A percentile compares a stretch with the other conserved stretches of the same genome.
phyloP scores from a whole-genome alignment of 139 green algal species.

The Cymbomonas tetramitiformis region DNA sequence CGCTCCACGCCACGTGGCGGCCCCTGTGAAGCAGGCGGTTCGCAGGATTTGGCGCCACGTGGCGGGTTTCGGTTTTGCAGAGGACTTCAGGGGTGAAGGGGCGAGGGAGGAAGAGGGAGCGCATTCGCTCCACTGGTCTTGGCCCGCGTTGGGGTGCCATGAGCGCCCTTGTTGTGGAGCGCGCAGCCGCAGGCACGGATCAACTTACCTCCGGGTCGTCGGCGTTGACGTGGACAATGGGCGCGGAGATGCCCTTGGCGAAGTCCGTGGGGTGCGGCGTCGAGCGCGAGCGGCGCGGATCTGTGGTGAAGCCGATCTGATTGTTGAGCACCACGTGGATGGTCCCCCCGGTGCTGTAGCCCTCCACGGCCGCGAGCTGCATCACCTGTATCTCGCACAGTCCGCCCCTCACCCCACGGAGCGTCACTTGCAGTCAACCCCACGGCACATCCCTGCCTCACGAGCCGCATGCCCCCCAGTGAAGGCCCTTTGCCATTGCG shows the following conservation, averaged over 20 bases:
- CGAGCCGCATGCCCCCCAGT: no score
- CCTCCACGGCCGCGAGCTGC: conserved; percentile 31
- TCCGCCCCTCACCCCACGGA: no score
- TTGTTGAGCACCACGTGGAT: conserved; percentile 77
- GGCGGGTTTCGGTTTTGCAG: no score
- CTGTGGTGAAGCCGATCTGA: conserved; percentile 70
- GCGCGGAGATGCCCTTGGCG: conserved; percentile 33
- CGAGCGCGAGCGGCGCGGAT: conserved; percentile 40
- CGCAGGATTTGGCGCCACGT: no score
- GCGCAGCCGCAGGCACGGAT: conserved; percentile 45
- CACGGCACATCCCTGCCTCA: no score
- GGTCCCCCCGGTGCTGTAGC: conserved; percentile 51
- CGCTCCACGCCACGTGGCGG: no score
- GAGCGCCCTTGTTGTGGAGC: conserved; percentile 21
- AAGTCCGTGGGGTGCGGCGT: conserved; percentile 47
- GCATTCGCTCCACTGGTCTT: not conserved
- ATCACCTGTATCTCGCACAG: not conserved
- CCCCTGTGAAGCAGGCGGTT: no score
- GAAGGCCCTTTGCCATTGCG: no score
- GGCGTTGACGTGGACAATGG: conserved; percentile 60
- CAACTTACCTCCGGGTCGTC: conserved; percentile 68
- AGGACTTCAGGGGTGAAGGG: no score
- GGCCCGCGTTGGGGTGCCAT: not conserved
- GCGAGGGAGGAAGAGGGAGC: no score
- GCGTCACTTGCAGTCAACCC: no score